These are phyloP conservation scores for Rubia yunnanensis DNA, from an alignment of 257 asterid species.

Conservation along the genomic window DNA sequence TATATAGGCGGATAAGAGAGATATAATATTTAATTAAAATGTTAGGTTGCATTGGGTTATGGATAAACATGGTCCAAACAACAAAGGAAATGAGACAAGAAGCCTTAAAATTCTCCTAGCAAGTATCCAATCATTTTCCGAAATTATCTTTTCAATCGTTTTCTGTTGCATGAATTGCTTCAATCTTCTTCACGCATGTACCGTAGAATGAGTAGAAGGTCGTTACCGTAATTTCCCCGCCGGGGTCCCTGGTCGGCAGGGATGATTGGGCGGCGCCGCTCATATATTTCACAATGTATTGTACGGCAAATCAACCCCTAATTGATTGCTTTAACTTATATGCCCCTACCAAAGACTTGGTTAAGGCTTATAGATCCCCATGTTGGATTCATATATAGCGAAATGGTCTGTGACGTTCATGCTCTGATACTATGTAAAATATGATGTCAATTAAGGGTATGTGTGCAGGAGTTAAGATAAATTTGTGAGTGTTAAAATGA, in stretches of 20 bases:
- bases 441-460: too few relatives aligned
- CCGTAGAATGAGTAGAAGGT: neutral
- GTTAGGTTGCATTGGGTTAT: too few relatives aligned
- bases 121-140: neutral
- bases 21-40: too few relatives aligned
- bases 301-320: neutral
- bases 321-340: neutral
- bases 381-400: too few relatives aligned
- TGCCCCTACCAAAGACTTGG: too few relatives aligned
- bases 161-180: constrained; percentile 5
- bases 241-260: constrained; percentile 5
- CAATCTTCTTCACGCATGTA: neutral
- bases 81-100: neutral
- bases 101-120: neutral
- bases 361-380: too few relatives aligned
- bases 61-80: constrained; percentile 9
- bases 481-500: too few relatives aligned
- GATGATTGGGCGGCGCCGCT: constrained; percentile 7
- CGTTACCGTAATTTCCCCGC: neutral
- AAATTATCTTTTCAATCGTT: constrained; percentile 1
- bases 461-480: too few relatives aligned
- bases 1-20: too few relatives aligned
- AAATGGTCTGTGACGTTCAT: too few relatives aligned
- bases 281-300: neutral
- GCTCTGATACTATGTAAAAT: too few relatives aligned